These are phyloP conservation scores for Geotrichum australiense DNA, from an alignment of 1,139 yeast genomes.

Conservation along the genomic window DNA sequence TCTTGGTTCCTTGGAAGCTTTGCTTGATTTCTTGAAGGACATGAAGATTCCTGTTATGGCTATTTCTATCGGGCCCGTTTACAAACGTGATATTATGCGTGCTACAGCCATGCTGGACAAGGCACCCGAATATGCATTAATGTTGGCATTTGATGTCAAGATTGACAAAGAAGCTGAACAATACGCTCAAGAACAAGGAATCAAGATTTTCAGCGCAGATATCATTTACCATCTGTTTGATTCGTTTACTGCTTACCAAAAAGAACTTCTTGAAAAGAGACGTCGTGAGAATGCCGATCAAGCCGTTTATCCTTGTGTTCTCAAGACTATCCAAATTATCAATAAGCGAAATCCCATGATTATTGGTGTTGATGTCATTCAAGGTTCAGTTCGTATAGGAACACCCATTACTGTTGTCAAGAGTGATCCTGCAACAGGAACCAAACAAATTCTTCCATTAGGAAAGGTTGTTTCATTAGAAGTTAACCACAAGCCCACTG, in stretches of 20 bases:
- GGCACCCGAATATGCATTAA: slow-evolving; percentile 91
- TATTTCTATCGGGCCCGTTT: slow-evolving; percentile 96
- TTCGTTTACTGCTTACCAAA: slow-evolving; percentile 87
- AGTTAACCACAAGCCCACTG: slow-evolving; percentile 84
- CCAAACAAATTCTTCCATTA: slow-evolving; percentile 61
- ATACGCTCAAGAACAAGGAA: slow-evolving; percentile 87
- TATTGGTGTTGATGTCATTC: slow-evolving; percentile 94
- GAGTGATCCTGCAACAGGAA: slow-evolving; percentile 76
- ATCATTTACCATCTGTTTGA: slow-evolving; percentile 95
- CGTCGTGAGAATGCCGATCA: slow-evolving; percentile 81
- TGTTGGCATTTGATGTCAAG: slow-evolving; percentile 97
- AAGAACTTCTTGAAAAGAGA: slow-evolving; percentile 77
- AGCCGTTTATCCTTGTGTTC: slow-evolving; percentile 92
- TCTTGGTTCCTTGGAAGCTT: slow-evolving; percentile 94
- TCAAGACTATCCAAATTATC: slow-evolving; percentile 90
- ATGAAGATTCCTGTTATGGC: slow-evolving; percentile 99
- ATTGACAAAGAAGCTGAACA: slow-evolving; percentile 97
- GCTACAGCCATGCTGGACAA: slow-evolving; percentile 95
- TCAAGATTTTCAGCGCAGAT: slow-evolving; percentile 90
- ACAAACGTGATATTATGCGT: slow-evolving; percentile 95
- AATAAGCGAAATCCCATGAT: slow-evolving; percentile 99
- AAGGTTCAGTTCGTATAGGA: slow-evolving; percentile 84
- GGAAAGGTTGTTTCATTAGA: slow-evolving; percentile 88
- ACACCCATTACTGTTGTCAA: slow-evolving; percentile 96
- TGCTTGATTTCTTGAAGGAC: slow-evolving; percentile 91